Evolutionary conservation across 768 basidiomycete species (phyloP), one percentile per base, ranked within the genome.

Genomic region (Pleurotus giganteus): DNA sequence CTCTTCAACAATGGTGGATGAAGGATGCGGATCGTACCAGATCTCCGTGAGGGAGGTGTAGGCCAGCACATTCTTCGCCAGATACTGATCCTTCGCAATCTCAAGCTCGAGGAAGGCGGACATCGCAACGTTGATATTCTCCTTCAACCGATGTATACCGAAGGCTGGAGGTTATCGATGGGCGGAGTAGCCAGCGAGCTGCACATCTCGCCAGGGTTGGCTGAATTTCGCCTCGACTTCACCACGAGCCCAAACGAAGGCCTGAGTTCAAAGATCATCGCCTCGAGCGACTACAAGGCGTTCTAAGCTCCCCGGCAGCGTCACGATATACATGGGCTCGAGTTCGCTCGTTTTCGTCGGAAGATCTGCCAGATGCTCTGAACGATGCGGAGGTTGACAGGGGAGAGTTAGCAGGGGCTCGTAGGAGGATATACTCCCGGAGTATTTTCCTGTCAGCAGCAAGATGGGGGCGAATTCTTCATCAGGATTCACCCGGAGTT

Each of bases 91-190:
- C 31, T 71, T 69, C 4, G 88, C 82, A 31, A 88, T 82, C 42
- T 85, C 81, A 1, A 85, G 78, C 21, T 86, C 79, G 47, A 97
- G 81, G 69, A 92, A 95, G 43, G 80, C 0, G 93, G 94, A 0
- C 96, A 96, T 89, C 0, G 96, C 96, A 55, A 98, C 95, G 65
- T 98, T 98, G 75, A 98, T 98, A 62, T 98, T 97, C 71, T 98
- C 96, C 75, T 98, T 98, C 58, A 98, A 71, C 71, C 96, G 94
- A 2, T 95, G 96, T 1, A 98, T 96, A 86, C 96, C 96, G 56
- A 98, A 0, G 96, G 98, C 4, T 96, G 96, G 0, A 96, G 96
- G 76, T 98, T 96, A 69, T 96, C 96, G 60, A 98, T 98, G 0
- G 96, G 98, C 74, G 98, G 96, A 0, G 96, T 96, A 36, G 96